phyloP scores from a whole-genome alignment of 2,329 filamentous ascomycete genomes.

The Pseudocercospora musae region DNA sequence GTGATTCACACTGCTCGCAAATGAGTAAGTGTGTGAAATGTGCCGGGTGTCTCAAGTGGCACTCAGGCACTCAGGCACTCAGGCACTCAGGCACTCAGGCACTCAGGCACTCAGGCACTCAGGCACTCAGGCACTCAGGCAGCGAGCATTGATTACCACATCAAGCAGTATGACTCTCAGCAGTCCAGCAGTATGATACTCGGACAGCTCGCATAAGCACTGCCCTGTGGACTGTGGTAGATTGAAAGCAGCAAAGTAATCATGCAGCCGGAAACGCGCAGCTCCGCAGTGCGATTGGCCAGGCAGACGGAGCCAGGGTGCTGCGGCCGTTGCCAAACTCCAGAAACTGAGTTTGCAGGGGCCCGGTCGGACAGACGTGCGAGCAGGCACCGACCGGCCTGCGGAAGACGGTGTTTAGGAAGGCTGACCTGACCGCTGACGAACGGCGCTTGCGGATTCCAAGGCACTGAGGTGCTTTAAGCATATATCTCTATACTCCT shows the following conservation, averaged over 20 bases:
- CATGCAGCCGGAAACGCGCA: slow-evolving; percentile 12
- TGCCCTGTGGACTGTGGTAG: neutral
- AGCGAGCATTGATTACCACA: slow-evolving; percentile 2
- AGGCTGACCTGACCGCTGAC: too few species aligned
- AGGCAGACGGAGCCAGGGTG: slow-evolving; percentile 6
- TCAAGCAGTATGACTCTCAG: neutral
- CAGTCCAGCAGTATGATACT: too few species aligned
- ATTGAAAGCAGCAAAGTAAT: slow-evolving; percentile 7
- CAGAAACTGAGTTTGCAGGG: slow-evolving; percentile 5
- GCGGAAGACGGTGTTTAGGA: neutral
- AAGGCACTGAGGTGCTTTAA: slow-evolving; percentile 14
- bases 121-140: too few species aligned
- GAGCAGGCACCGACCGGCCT: slow-evolving; percentile 4
- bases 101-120: too few species aligned
- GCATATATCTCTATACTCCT: slow-evolving; percentile 10
- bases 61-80: too few species aligned
- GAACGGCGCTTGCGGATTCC: slow-evolving; percentile 11
- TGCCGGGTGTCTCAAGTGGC: neutral
- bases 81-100: too few species aligned
- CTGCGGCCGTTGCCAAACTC: neutral
- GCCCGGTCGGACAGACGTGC: neutral
- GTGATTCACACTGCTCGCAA: slow-evolving; percentile 8
- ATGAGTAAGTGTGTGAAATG: slow-evolving; percentile 8
- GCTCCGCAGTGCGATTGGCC: slow-evolving; percentile 14
- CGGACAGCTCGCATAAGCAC: slow-evolving; percentile 5